phyloP scores from a whole-genome alignment of 306 rosid genomes.

The Fagus sylvatica region DNA sequence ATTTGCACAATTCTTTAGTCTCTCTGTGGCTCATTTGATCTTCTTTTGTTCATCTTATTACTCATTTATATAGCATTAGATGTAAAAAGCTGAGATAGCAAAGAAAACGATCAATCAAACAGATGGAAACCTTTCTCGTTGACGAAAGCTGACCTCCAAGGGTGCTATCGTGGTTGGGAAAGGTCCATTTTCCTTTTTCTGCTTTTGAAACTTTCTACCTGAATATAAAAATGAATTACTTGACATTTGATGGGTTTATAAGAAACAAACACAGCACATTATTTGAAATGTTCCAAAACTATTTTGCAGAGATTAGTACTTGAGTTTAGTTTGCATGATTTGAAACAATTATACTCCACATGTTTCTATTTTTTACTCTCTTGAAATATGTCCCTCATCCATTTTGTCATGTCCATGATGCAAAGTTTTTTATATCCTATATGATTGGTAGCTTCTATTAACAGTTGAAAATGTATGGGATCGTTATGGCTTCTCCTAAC shows the following conservation, averaged over 20 bases:
- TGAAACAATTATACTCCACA: not conserved
- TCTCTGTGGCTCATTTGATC: not conserved
- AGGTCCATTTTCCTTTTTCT: not conserved
- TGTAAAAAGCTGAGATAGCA: not conserved
- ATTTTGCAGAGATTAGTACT: not conserved
- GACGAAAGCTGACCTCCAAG: not conserved
- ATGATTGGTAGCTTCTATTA: not conserved
- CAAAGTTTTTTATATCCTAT: not conserved
- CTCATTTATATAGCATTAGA: not conserved
- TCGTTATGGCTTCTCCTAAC: conserved; percentile 5
- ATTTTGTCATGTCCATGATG: not conserved
- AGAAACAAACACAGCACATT: not conserved
- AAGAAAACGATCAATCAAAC: not conserved
- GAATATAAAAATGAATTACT: not conserved
- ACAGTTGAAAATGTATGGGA: not conserved
- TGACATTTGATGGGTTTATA: not conserved
- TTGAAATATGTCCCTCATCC: not conserved
- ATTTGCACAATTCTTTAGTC: not conserved
- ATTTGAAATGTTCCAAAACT: not conserved
- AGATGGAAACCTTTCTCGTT: not conserved
- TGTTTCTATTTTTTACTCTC: not conserved
- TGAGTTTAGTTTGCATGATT: not conserved
- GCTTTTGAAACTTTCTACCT: not conserved
- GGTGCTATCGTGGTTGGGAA: not conserved
- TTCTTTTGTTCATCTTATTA: not conserved